Evolutionary conservation across 257 asterid species (phyloP).

Genomic region (Rhazya stricta): DNA sequence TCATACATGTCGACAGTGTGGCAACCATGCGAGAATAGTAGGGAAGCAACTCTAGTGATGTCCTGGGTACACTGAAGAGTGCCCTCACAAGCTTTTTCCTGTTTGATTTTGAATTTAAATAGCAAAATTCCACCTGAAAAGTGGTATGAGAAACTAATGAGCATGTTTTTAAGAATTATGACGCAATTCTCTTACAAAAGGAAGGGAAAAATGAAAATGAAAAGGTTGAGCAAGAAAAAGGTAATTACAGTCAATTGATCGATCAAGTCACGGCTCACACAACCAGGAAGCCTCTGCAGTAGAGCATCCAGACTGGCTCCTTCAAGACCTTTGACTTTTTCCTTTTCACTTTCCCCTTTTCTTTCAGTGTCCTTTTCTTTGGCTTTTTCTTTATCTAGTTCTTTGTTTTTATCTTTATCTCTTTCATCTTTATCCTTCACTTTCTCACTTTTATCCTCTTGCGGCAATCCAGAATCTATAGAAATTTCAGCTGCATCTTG

Average conservation of each 20-base stretch:
- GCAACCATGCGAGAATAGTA: constrained; percentile 99
- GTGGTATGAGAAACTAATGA: constrained; percentile 11
- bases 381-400: constrained; percentile 57
- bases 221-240: constrained; percentile 24
- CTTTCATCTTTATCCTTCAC: constrained; percentile 68
- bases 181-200: constrained; percentile 7
- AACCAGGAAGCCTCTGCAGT: constrained; percentile 89
- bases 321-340: constrained; percentile 80
- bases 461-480: constrained; percentile 50
- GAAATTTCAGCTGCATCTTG: constrained; percentile 54
- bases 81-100: constrained; percentile 97
- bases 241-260: constrained; percentile 87
- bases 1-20: constrained; percentile 90
- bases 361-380: constrained; percentile 83
- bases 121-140: constrained; percentile 97
- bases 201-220: constrained; percentile 8
- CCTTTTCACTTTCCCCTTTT: constrained; percentile 82
- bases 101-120: constrained; percentile 87
- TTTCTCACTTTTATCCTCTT: constrained; percentile 57
- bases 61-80: constrained; percentile 94
- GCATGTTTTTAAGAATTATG: constrained; percentile 21
- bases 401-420: constrained; percentile 65
- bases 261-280: constrained; percentile 97
- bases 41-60: constrained; percentile 87
- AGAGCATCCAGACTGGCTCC: constrained; percentile 86